Evolutionary conservation across 2,329 filamentous ascomycete genomes (phyloP), one percentile per base, ranked within the genome.

Genomic region (Decorospora gaudefroyi): DNA sequence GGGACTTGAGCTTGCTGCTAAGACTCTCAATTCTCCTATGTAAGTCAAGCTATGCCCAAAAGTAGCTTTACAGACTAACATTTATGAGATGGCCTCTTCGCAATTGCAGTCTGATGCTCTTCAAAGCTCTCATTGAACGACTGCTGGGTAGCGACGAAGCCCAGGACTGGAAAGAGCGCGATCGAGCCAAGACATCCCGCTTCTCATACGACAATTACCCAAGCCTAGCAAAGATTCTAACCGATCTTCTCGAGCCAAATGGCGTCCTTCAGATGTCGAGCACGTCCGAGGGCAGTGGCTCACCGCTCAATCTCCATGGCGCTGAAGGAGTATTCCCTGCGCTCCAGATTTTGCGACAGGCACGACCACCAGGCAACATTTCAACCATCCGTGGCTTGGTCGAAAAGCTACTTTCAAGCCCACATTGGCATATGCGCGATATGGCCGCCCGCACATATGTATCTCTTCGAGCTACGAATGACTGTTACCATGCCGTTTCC

Each of bases 31-130:
- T 30, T 93, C 89, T 0, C 80, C 87, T 46, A 83, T 93, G 82
- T 88, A 74, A 71, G 80, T 69, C 4, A n/a, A n/a, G n/a, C n/a
- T 10, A 18, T 8, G 2, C 9, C 9, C 1, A n/a, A n/a, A n/a
- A n/a, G n/a, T n/a, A n/a, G n/a, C n/a, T n/a, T 18, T 30, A 4
- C 27, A 10, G 15, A 40, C 45, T 60, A 10, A 51, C 12, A 30
- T 3, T 19, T 49, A 15, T 8, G 49, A 88, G 84, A 15, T 99
- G 93, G 93, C 89, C 91, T 0, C 90, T 99, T 43, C 85, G 91
- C 1, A 99, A 99, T 67, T 96, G 90, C 56, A 90, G 90, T 2
- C 73, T 97, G 22, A 87, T 97, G 72, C 81, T 99, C 5, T 84
- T 97, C 53, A 84, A 92, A 41, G 89, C 90, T 50, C 76, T 96